Percentiles rank a stretch among this genome's conserved stretches.
Evolutionary conservation across 2,329 filamentous ascomycete species (phyloP).

Genomic region (Apiospora pterosperma): DNA sequence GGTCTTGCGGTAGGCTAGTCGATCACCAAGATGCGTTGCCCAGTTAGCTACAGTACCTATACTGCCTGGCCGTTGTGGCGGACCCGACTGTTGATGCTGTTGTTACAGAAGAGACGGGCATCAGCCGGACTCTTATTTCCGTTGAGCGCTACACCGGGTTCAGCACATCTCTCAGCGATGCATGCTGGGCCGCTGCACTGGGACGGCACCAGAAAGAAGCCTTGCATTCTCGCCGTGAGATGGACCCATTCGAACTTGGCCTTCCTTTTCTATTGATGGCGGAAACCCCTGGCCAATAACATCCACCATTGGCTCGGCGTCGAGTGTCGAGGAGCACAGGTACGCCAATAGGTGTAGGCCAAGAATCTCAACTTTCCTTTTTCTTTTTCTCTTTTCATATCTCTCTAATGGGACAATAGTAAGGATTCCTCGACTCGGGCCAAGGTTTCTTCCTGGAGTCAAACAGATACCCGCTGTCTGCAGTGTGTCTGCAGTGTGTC

Average conservation of each 20-base stretch:
- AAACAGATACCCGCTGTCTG: background rate
- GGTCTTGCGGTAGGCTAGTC: background rate
- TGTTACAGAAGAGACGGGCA: background rate
- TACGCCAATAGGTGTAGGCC: background rate
- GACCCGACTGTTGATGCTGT: background rate
- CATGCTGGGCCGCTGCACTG: background rate
- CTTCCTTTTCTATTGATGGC: background rate
- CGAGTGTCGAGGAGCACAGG: background rate
- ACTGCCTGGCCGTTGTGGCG: background rate
- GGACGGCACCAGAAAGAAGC: background rate
- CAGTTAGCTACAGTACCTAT: too few relatives aligned
- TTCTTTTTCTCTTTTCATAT: background rate
- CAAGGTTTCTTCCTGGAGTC: too few relatives aligned
- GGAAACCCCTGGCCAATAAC: background rate
- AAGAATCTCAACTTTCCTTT: background rate
- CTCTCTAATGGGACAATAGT: too few relatives aligned
- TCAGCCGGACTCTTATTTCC: too few relatives aligned
- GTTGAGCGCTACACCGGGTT: background rate
- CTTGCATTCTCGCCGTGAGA: background rate
- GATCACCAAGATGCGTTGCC: background rate
- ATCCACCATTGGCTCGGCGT: background rate
- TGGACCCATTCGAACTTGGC: background rate
- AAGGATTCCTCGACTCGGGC: background rate
- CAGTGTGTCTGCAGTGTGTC: too few relatives aligned
- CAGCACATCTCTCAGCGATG: background rate